A percentile compares a stretch with the other conserved stretches of the same genome.
Evolutionary conservation across 192 early-diverging fungal genomes (phyloP).

Genomic region (Linnemannia elongata): DNA sequence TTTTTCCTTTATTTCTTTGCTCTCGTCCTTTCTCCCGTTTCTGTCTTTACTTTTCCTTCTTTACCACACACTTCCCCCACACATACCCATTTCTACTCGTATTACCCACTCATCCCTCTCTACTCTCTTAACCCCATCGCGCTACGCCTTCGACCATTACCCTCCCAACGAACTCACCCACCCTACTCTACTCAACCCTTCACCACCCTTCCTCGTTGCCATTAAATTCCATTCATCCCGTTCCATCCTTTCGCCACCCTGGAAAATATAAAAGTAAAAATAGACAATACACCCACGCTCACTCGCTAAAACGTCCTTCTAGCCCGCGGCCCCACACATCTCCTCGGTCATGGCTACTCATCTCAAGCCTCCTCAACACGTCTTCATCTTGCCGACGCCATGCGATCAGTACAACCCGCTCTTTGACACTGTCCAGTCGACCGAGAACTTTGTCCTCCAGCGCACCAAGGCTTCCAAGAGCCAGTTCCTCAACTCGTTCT

Average conservation of each 20-base stretch:
- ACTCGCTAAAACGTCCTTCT: neutral
- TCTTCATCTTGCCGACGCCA: constrained; percentile 68
- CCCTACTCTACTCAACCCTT: neutral
- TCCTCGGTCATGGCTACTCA: constrained; percentile 29
- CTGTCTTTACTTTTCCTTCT: neutral
- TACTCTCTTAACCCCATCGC: neutral
- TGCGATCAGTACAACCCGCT: constrained; percentile 72
- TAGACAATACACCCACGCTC: neutral
- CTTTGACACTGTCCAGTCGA: constrained; percentile 75
- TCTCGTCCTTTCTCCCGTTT: neutral
- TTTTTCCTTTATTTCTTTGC: no score
- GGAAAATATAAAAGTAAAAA: neutral
- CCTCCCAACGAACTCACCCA: neutral
- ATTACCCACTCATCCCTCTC: neutral
- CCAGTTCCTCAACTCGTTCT: constrained; percentile 75
- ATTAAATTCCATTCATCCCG: neutral
- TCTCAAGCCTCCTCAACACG: constrained; percentile 57
- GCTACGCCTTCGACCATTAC: neutral
- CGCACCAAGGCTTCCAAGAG: constrained; percentile 72
- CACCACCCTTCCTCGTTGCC: neutral
- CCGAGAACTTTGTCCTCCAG: constrained; percentile 78
- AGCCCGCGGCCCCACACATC: neutral
- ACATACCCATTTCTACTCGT: neutral
- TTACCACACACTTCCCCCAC: neutral
- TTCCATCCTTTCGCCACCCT: neutral